A percentile compares a stretch with the other conserved stretches of the same genome.
These are phyloP conservation scores for Cicer chorassanicum DNA, from an alignment of 306 rosid genomes.

Conservation along the genomic window DNA sequence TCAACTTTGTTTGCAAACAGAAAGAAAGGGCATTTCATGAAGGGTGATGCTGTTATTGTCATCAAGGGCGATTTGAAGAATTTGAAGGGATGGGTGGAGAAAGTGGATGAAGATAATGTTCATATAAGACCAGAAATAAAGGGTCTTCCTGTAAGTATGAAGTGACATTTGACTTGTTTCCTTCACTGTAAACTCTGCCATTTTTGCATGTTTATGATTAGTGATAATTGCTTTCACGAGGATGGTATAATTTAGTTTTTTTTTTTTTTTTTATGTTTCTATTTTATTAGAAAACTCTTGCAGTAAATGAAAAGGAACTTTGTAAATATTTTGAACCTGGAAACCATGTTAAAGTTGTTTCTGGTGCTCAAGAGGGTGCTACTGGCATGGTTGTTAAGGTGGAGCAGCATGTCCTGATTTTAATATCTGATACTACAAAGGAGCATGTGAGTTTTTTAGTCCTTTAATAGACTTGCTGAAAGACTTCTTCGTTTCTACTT, in stretches of 20 bases:
- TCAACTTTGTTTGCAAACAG: slow-evolving; percentile 89
- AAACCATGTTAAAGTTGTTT: slow-evolving; percentile 93
- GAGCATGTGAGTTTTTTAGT: slow-evolving; percentile 77
- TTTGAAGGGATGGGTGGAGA: slow-evolving; percentile 96
- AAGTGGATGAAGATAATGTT: slow-evolving; percentile 90
- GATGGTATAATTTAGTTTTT: slow-evolving; percentile 12
- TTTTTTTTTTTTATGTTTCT: not conserved
- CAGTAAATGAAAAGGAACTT: slow-evolving; percentile 85
- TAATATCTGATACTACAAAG: slow-evolving; percentile 94
- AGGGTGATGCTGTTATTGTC: slow-evolving; percentile 94
- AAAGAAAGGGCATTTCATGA: slow-evolving; percentile 96
- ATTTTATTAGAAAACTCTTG: slow-evolving; percentile 71
- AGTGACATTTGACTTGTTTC: slow-evolving; percentile 20
- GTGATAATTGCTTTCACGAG: slow-evolving; percentile 33
- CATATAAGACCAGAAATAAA: slow-evolving; percentile 90
- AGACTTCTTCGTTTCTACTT: slow-evolving; percentile 28
- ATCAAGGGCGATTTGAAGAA: slow-evolving; percentile 91
- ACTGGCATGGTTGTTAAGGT: slow-evolving; percentile 99
- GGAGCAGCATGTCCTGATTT: slow-evolving; percentile 90
- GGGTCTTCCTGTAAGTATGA: slow-evolving; percentile 81
- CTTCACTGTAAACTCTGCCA: slow-evolving; percentile 4
- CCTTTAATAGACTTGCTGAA: not conserved
- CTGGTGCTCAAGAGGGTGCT: slow-evolving; percentile 96
- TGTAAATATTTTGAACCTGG: slow-evolving; percentile 98
- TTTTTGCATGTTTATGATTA: slow-evolving; percentile 14